These are phyloP conservation scores for Marchantia polymorpha DNA, from an alignment of 225 moss, liverwort and hornwort species.

Conservation along the genomic window DNA sequence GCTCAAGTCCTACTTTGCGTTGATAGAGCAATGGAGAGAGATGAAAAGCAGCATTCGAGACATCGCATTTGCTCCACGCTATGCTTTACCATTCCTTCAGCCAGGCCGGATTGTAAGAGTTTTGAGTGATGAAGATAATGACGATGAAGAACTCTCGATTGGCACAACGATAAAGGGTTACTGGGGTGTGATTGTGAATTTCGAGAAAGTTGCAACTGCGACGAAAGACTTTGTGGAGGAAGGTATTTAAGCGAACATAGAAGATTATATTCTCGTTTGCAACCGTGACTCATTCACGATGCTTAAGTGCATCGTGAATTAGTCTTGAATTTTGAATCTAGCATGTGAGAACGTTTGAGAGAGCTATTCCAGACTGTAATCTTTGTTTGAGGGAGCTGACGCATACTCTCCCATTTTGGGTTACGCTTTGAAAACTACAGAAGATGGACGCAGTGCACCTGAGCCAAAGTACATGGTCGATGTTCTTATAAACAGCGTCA, in stretches of 20 bases:
- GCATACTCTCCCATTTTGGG: too few species aligned
- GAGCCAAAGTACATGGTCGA: slow-evolving; percentile 70
- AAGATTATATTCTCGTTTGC: background rate
- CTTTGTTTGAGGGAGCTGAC: too few species aligned
- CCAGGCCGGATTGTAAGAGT: slow-evolving; percentile 83
- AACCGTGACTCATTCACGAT: background rate
- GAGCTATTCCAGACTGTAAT: too few species aligned
- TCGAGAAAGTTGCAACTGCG: slow-evolving; percentile 70
- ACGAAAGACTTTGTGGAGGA: slow-evolving; percentile 59
- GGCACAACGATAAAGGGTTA: slow-evolving; percentile 44
- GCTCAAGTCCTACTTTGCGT: slow-evolving; percentile 65
- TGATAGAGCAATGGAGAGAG: slow-evolving; percentile 64
- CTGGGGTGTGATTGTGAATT: slow-evolving; percentile 91
- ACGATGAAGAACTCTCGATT: slow-evolving; percentile 39
- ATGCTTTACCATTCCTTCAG: slow-evolving; percentile 67
- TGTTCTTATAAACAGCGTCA: slow-evolving; percentile 61
- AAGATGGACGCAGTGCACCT: slow-evolving; percentile 32
- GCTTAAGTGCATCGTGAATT: too few species aligned
- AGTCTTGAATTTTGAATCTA: too few species aligned
- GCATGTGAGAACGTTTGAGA: too few species aligned
- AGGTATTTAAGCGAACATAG: slow-evolving; percentile 16
- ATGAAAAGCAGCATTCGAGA: slow-evolving; percentile 66
- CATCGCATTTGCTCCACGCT: slow-evolving; percentile 69
- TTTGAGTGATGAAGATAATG: slow-evolving; percentile 41
- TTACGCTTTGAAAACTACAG: slow-evolving; percentile 25